Conservation (phyloP, 352 stramenopile species). For the Globisporangium solare region DNA sequence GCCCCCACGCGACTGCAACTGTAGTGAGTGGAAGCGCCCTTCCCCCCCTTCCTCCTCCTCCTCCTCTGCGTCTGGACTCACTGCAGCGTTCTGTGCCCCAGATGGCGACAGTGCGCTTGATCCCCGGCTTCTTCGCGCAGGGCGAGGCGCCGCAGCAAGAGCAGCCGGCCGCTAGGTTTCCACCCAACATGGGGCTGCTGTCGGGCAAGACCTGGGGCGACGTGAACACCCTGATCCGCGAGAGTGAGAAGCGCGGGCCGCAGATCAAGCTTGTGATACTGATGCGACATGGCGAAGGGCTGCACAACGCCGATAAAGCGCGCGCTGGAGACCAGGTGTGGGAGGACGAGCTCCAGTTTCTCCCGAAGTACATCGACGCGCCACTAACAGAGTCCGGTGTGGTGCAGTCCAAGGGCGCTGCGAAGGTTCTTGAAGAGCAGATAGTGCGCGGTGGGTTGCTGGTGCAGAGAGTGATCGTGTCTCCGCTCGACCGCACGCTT, state of each 20-base stretch:
- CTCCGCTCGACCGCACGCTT: constrained; percentile 60
- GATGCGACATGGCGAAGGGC: constrained; percentile 58
- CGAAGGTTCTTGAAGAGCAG: constrained; percentile 7
- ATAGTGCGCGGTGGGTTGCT: neutral
- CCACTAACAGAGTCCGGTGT: constrained; percentile 42
- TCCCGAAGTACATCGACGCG: constrained; percentile 50
- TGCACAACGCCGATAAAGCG: constrained; percentile 61
- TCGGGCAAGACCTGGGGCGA: constrained; percentile 25
- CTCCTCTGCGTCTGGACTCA: too few relatives aligned
- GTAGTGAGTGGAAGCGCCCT: too few relatives aligned
- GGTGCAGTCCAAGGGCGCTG: constrained; percentile 8
- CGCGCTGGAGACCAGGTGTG: constrained; percentile 46
- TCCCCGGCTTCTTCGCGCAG: constrained; percentile 33
- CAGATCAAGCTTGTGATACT: constrained; percentile 41
- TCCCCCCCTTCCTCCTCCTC: too few relatives aligned
- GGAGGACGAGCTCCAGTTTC: constrained; percentile 48
- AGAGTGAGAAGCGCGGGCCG: constrained; percentile 11
- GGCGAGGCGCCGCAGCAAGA: constrained; percentile 2
- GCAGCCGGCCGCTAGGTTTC: constrained; percentile 1
- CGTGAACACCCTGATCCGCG: constrained; percentile 22
- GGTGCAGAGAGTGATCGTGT: constrained; percentile 60
- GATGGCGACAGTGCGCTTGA: constrained; percentile 18
- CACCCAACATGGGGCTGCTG: constrained; percentile 21
- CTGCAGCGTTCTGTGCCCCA: neutral
- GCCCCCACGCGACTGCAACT: too few relatives aligned